Evolutionary conservation across 139 green algal species (phyloP).

Genomic region (Tetraselmis striata): DNA sequence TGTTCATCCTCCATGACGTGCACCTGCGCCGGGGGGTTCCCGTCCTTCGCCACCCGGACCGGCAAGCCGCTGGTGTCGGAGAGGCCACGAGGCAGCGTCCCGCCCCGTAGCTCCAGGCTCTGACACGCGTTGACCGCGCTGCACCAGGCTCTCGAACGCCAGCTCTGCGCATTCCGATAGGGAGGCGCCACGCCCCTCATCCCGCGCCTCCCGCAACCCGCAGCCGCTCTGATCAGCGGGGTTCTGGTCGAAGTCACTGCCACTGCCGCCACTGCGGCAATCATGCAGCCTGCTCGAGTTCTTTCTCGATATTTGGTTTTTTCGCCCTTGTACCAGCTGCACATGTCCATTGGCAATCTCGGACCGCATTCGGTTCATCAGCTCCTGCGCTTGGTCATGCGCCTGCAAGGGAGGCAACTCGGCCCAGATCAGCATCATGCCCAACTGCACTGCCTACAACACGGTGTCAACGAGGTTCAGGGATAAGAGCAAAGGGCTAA

Average conservation of each 20-base stretch:
- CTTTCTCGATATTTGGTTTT: not conserved
- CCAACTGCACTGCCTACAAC: no score
- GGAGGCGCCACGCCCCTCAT: not conserved
- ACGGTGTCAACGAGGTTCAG: no score
- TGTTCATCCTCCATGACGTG: slow-evolving; percentile 49
- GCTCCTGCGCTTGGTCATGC: not conserved
- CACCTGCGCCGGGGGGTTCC: not conserved
- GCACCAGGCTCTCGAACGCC: slow-evolving; percentile 56
- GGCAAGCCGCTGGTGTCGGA: not conserved
- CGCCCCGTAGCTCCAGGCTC: slow-evolving; percentile 34
- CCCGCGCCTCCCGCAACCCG: not conserved
- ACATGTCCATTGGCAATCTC: not conserved
- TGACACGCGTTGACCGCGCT: slow-evolving; percentile 55
- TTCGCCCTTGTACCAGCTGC: not conserved
- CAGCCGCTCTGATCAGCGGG: not conserved
- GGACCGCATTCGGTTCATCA: not conserved
- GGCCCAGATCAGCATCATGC: no score
- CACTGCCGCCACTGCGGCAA: not conserved
- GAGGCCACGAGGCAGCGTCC: not conserved
- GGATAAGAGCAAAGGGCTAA: no score
- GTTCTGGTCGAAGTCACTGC: no score
- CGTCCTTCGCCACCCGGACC: not conserved
- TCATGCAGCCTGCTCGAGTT: not conserved
- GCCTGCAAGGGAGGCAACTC: no score
- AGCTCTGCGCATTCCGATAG: slow-evolving; percentile 32